A percentile compares a stretch with the other conserved stretches of the same genome.
Conservation (phyloP, 2,329 filamentous ascomycete species). For the Aureobasidium lini region DNA sequence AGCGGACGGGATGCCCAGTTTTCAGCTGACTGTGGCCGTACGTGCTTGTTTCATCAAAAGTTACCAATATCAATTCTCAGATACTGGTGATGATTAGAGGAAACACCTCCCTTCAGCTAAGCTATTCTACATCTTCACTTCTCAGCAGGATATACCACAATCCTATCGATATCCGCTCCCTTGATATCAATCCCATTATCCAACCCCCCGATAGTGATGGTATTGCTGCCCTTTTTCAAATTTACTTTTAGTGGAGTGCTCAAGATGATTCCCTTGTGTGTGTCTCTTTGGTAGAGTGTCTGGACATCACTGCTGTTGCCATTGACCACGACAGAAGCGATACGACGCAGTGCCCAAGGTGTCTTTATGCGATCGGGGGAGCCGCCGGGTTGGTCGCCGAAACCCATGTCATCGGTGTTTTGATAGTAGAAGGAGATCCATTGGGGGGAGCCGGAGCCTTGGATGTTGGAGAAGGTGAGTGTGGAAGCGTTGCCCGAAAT, state of each 20-base stretch:
- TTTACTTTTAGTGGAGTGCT: conserved; percentile 50
- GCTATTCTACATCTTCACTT: neutral
- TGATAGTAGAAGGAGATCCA: conserved; percentile 55
- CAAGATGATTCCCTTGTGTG: conserved; percentile 53
- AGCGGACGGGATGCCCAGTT: too few relatives aligned
- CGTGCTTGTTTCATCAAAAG: too few relatives aligned
- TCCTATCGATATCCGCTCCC: conserved; percentile 51
- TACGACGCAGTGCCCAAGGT: conserved; percentile 51
- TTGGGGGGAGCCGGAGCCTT: conserved; percentile 45
- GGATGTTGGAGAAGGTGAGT: conserved; percentile 43
- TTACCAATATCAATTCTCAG: too few relatives aligned
- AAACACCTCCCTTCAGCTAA: too few relatives aligned
- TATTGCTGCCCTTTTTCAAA: conserved; percentile 49
- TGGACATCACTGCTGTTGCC: conserved; percentile 42
- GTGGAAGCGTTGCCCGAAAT: conserved; percentile 51
- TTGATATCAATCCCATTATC: conserved; percentile 50
- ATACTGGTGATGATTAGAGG: too few relatives aligned
- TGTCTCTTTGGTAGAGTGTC: conserved; percentile 48
- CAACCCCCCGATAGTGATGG: conserved; percentile 51
- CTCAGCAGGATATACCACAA: conserved; percentile 55
- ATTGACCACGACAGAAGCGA: conserved; percentile 55
- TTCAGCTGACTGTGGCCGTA: too few relatives aligned
- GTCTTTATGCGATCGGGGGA: conserved; percentile 53
- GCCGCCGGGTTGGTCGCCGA: conserved; percentile 47
- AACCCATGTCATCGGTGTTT: conserved; percentile 56